Evolutionary conservation across 1,139 yeast genomes (phyloP).

Genomic region (Yamadazyma blattariae): DNA sequence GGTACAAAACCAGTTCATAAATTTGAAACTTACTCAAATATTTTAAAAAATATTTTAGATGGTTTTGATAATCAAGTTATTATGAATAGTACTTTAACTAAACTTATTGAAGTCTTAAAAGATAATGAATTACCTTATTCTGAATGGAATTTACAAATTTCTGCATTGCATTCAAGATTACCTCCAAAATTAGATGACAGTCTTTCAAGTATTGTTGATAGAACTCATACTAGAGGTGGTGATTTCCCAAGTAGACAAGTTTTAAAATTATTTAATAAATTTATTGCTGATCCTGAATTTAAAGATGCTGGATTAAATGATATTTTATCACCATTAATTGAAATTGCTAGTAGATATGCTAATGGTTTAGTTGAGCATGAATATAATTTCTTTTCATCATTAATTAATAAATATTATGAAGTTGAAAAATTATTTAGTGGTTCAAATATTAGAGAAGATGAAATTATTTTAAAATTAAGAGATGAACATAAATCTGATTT

Average conservation of each 20-base stretch:
- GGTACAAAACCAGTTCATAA: conserved; percentile 85
- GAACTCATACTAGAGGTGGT: conserved; percentile 64
- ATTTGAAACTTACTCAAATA: conserved; percentile 55
- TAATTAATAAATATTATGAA: conserved; percentile 69
- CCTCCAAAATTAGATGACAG: conserved; percentile 73
- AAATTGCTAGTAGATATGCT: conserved; percentile 66
- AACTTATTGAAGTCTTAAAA: conserved; percentile 67
- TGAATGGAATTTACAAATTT: conserved; percentile 82
- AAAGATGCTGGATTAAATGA: conserved; percentile 50
- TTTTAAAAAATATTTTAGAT: conserved; percentile 72
- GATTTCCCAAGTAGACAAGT: conserved; percentile 93
- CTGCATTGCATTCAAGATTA: conserved; percentile 90
- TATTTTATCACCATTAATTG: conserved; percentile 69
- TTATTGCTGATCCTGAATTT: conserved; percentile 41
- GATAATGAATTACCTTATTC: conserved; percentile 85
- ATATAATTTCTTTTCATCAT: conserved; percentile 64
- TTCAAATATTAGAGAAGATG: conserved; percentile 75
- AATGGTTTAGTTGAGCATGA: conserved; percentile 85
- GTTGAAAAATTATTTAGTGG: conserved; percentile 81
- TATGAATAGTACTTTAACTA: conserved; percentile 77
- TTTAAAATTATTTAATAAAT: conserved; percentile 57
- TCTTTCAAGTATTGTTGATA: conserved; percentile 62
- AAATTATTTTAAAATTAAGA: conserved; percentile 78
- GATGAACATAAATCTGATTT: conserved; percentile 82
- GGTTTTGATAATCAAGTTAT: conserved; percentile 97